These are phyloP conservation scores for Rutstroemia sp. DNA, from an alignment of 2,329 filamentous ascomycete genomes.

Conservation along the genomic window DNA sequence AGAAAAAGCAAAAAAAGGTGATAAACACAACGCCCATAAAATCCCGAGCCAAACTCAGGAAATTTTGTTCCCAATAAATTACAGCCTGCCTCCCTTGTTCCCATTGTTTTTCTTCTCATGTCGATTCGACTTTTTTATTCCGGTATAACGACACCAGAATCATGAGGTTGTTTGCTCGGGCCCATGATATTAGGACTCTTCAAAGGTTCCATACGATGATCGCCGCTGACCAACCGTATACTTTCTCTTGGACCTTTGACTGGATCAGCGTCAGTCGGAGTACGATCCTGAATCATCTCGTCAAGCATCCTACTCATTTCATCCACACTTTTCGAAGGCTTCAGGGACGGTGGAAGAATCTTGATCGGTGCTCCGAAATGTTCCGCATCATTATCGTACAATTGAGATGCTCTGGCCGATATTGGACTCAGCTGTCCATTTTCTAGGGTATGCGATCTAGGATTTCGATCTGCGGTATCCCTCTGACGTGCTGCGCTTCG, in stretches of 20 bases:
- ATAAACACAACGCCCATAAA: background rate
- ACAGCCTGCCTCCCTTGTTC: background rate
- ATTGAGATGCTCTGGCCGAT: conserved; percentile 24
- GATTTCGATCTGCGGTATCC: conserved; percentile 62
- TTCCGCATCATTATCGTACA: conserved; percentile 17
- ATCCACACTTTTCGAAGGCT: conserved; percentile 60
- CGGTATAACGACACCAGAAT: conserved; percentile 5
- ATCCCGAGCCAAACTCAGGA: background rate
- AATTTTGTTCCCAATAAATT: background rate
- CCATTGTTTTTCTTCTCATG: background rate
- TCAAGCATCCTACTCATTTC: conserved; percentile 92
- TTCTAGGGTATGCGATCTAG: conserved; percentile 18
- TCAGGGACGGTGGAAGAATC: conserved; percentile 16
- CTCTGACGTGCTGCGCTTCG: conserved; percentile 79
- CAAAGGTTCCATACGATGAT: conserved; percentile 7
- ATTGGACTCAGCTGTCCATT: conserved; percentile 26
- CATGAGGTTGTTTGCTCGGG: background rate
- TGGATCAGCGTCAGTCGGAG: conserved; percentile 62
- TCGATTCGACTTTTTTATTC: conserved; percentile 1
- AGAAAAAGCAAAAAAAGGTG: background rate
- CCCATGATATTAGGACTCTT: background rate
- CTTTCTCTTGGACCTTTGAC: conserved; percentile 61
- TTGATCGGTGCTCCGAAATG: conserved; percentile 8
- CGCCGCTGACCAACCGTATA: conserved; percentile 48
- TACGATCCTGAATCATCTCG: conserved; percentile 89